Conservation (phyloP, 2,329 filamentous ascomycete genomes). For the Ophiocordyceps camponoti-saundersi region DNA sequence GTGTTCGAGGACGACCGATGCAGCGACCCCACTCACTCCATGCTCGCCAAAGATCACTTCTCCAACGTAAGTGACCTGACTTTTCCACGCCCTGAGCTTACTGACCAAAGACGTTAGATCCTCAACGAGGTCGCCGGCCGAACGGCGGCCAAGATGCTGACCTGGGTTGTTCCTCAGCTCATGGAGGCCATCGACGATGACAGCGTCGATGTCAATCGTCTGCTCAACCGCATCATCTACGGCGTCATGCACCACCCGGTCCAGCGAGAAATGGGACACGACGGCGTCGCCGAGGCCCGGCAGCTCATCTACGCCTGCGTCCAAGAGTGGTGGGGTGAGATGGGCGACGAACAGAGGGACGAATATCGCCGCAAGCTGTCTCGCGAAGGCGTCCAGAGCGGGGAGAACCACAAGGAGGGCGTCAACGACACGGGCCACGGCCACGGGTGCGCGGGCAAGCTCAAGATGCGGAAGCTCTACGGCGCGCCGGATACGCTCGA, state of each 20-base stretch:
- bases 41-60: slow-evolving; percentile 94
- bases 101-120: slow-evolving; percentile 23
- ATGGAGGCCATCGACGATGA: slow-evolving; percentile 81
- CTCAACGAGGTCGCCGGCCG: slow-evolving; percentile 80
- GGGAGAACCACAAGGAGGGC: slow-evolving; percentile 74
- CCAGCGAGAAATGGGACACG: slow-evolving; percentile 50
- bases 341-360: slow-evolving; percentile 43
- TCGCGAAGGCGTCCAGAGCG: slow-evolving; percentile 57
- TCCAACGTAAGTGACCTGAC: slow-evolving; percentile 41
- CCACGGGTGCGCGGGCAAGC: slow-evolving; percentile 64
- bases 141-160: slow-evolving; percentile 60
- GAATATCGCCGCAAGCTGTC: slow-evolving; percentile 60
- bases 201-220: slow-evolving; percentile 46
- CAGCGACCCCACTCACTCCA: slow-evolving; percentile 80
- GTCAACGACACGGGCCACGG: slow-evolving; percentile 72
- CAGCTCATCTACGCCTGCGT: slow-evolving; percentile 64
- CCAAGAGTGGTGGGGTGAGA: slow-evolving; percentile 63
- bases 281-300: slow-evolving; percentile 57
- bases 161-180: slow-evolving; percentile 77
- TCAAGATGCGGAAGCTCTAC: slow-evolving; percentile 59
- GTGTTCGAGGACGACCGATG: slow-evolving; percentile 68
- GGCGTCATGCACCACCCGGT: slow-evolving; percentile 84
- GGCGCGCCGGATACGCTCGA: slow-evolving; percentile 29
- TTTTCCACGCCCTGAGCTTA: neutral
- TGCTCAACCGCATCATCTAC: slow-evolving; percentile 59